Base-by-base conservation (phyloP, 352 stramenopile genomes). In the Pythium periplocum region DNA sequence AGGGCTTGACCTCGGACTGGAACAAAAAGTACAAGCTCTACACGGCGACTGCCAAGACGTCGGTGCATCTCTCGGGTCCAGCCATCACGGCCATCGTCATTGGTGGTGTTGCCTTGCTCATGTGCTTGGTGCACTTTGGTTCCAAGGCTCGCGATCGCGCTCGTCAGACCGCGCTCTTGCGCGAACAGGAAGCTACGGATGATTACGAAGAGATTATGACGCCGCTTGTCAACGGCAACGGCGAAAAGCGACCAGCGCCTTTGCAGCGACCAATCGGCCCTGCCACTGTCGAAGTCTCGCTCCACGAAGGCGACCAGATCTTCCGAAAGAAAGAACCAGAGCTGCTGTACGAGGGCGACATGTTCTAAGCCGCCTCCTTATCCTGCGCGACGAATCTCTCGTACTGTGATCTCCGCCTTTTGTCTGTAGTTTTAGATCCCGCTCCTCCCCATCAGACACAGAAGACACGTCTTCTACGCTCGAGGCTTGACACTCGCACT, bases 161-260 rank as follows among this genome's bases (percentile, higher is more conserved):
- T 38, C 69, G 74, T 34, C 84, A 93, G 68, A 95, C 84, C 35
- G 84, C 84, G 17, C 55, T 95, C 37, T 88, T 95, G 78, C 84
- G 84, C 49, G 84, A 95, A 47, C 84, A 95, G 67, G 84, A 95
- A 53, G 80, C 82, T 9, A 90, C 82, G 36, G 84, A 94, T 62
- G 84, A 94, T 69, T 94, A 94, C 66, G 84, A 94, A 69, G 84
- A 94, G 73, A 89, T 94, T 46, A 93, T 93, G 84, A 94, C 84
- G 47, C 84, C 84, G n/a, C 71, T 94, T 6, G 90, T 84, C n/a
- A 64, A 68, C 8, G 77, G 64, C 1, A 75, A 70, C 43, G 71
- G 62, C 45, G 74, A 81, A 35, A 93, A 91, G 51, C 64, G 68
- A n/a, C 78, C 83, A 2, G 70, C 76, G 41, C 63, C 79, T 32